Evolutionary conservation across 2,329 filamentous ascomycete genomes (phyloP), one percentile per base, ranked within the genome.

Genomic region (Cladophialophora immunda): DNA sequence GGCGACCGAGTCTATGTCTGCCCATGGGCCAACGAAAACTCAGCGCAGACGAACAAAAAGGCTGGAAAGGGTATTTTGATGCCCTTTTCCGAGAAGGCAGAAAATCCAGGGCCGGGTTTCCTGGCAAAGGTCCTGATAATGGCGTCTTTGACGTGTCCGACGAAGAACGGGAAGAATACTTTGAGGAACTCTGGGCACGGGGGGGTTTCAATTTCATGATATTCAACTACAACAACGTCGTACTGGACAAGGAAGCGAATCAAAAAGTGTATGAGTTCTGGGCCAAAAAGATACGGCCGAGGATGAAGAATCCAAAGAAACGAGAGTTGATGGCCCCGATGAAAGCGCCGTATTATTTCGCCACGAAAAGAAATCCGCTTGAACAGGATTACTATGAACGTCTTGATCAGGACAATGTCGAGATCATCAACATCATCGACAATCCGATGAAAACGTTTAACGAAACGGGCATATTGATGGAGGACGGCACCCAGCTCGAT

Each of bases 1-100:
- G 89, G 11, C 90, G 88, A 0, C 89, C 89, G 0, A 91, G 91
- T 70, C 76, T 89, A 5, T 86, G 86, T 1, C 73, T 91, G 1
- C 88, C 88, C 0, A 89, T 91, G 87, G 79, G 81, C 1, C 82
- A 85, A 66, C 77, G 79, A 2, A 62, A 78, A 0, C 75, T 89
- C 38, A 81, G 80, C 1, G 74, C 74, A 5, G 80, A 82, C 63
- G 85, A 82, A 65, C 82, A 86, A 68, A 84, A 89, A 71, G 77
- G 85, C 6, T 77, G 85, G 22, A 72, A 73, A 1, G 82, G 85
- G 70, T 70, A 69, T 11, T 76, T 74, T 41, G 85, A 87, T 52
- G 78, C 83, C 54, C 78, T 90, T 1, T 90, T 87, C 75, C 76
- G 77, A 22, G 75, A 79, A 36, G 84, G 88, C 2, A 64, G 75